A percentile compares a stretch with the other conserved stretches of the same genome.
phyloP scores from a whole-genome alignment of 2,329 filamentous ascomycete species.

The Rugonectria rugulosa region DNA sequence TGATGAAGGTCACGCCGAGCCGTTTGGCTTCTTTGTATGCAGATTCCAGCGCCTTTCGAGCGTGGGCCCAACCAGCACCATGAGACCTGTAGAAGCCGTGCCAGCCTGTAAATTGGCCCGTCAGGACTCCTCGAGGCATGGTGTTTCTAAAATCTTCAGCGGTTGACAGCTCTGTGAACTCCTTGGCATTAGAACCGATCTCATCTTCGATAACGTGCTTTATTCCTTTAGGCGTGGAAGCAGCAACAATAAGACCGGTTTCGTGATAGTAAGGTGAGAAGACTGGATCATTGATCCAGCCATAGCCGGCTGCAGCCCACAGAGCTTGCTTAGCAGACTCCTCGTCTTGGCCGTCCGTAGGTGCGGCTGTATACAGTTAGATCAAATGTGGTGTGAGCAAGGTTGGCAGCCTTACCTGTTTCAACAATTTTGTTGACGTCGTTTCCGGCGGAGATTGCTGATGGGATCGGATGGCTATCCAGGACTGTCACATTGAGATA shows the following conservation, averaged over 20 bases:
- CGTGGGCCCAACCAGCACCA: constrained; percentile 26
- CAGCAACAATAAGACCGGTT: constrained; percentile 22
- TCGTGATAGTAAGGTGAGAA: constrained; percentile 24
- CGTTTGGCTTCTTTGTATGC: constrained; percentile 24
- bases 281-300: constrained; percentile 22
- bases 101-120: constrained; percentile 23
- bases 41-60: constrained; percentile 24
- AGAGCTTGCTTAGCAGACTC: constrained; percentile 14
- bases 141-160: constrained; percentile 23
- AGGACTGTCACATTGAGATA: constrained; percentile 24
- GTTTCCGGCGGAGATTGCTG: constrained; percentile 25
- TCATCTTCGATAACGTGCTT: constrained; percentile 22
- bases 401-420: neutral
- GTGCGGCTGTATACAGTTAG: neutral
- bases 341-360: constrained; percentile 11
- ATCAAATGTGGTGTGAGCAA: accelerated
- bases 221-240: constrained; percentile 17
- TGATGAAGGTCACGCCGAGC: constrained; percentile 24
- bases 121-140: constrained; percentile 23
- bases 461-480: constrained; percentile 23
- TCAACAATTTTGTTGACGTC: constrained; percentile 30
- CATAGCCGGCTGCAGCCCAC: constrained; percentile 8
- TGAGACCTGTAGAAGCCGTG: constrained; percentile 21
- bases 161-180: constrained; percentile 18
- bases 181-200: constrained; percentile 13